These are phyloP conservation scores for Metschnikowia cubensis DNA, from an alignment of 805 yeast species.

Conservation along the genomic window DNA sequence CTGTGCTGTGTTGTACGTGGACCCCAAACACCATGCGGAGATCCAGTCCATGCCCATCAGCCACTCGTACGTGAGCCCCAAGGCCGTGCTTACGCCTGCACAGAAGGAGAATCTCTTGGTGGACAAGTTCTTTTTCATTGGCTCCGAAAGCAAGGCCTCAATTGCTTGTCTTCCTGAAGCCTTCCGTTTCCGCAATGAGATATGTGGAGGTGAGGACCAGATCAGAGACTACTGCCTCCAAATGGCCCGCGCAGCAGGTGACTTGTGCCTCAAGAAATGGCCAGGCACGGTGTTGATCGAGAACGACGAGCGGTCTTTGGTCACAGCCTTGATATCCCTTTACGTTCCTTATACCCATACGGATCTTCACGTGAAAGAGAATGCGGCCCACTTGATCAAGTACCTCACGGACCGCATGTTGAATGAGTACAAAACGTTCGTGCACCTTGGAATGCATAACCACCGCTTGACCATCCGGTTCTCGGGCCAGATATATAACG, in stretches of 20 bases:
- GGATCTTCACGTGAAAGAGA: constrained; percentile 4
- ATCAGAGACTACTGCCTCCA: constrained; percentile 46
- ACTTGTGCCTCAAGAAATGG: constrained; percentile 36
- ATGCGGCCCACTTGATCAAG: constrained; percentile 4
- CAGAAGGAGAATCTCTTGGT: constrained; percentile 27
- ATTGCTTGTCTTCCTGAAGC: constrained; percentile 45
- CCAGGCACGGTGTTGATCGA: constrained; percentile 34
- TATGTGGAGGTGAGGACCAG: constrained; percentile 57
- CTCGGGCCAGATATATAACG: constrained; percentile 59
- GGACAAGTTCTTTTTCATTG: constrained; percentile 47
- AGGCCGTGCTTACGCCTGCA: constrained; percentile 21
- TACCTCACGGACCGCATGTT: constrained; percentile 7
- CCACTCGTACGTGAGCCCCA: constrained; percentile 40
- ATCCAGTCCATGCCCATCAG: constrained; percentile 60
- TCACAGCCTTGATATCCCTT: constrained; percentile 44
- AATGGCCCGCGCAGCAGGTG: constrained; percentile 45
- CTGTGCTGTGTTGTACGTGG: constrained; percentile 56
- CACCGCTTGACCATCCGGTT: constrained; percentile 37
- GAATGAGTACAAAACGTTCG: constrained; percentile 35
- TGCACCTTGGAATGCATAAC: constrained; percentile 44
- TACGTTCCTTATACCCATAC: constrained; percentile 28
- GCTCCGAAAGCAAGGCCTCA: constrained; percentile 47
- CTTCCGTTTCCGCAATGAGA: constrained; percentile 46
- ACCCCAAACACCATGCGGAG: constrained; percentile 43
- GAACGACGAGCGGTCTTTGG: constrained; percentile 29